Conservation (phyloP, 805 yeast species). For the Brettanomyces naardenensis region DNA sequence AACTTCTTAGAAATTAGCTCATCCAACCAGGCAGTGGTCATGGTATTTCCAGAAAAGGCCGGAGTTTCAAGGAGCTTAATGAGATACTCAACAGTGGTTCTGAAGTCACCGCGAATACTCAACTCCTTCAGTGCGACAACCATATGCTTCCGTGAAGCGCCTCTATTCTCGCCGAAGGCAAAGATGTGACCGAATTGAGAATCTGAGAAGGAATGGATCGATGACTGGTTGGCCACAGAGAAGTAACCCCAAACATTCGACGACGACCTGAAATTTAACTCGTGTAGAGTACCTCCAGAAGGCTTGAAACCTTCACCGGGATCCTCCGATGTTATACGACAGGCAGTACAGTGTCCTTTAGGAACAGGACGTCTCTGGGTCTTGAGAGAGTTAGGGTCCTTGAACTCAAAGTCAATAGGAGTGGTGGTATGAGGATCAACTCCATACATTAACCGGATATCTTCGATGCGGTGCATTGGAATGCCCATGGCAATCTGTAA, state of each 20-base stretch:
- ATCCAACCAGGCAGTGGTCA: constrained; percentile 99
- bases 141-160: constrained; percentile 97
- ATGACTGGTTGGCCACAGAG: constrained; percentile 93
- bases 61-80: constrained; percentile 94
- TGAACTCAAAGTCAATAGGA: constrained; percentile 85
- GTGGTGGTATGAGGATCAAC: constrained; percentile 92
- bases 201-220: constrained; percentile 95
- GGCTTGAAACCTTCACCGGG: constrained; percentile 99
- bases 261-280: constrained; percentile 91
- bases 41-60: constrained; percentile 91
- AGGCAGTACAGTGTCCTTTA: constrained; percentile 98
- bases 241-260: constrained; percentile 99
- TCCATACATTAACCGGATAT: constrained; percentile 88
- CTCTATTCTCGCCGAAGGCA: constrained; percentile 98
- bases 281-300: constrained; percentile 93
- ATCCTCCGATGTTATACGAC: constrained; percentile 98
- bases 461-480: constrained; percentile 90
- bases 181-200: constrained; percentile 99
- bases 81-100: constrained; percentile 95
- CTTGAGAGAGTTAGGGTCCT: constrained; percentile 57
- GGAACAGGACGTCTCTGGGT: constrained; percentile 91
- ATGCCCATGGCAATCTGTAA: constrained; percentile 99
- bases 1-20: constrained; percentile 88
- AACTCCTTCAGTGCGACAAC: constrained; percentile 96
- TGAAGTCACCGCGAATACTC: constrained; percentile 95